phyloP scores from a whole-genome alignment of 1,284 basidiomycete genomes.

The Pterulicium gracile region DNA sequence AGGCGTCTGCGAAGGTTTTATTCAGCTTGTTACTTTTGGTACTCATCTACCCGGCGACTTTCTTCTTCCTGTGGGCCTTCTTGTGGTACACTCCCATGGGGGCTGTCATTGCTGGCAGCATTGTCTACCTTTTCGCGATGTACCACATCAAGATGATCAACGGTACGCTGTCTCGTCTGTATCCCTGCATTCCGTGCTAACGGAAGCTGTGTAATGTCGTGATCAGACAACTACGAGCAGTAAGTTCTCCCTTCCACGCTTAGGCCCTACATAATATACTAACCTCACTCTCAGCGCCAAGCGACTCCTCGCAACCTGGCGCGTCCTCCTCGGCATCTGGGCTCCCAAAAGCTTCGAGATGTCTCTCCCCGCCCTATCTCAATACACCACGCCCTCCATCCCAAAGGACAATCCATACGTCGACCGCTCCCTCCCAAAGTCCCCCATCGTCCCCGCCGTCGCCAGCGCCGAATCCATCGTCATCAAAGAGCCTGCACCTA shows the following conservation, averaged over 20 bases:
- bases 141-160: slow-evolving; percentile 78
- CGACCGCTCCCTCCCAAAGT: slow-evolving; percentile 23
- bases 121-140: slow-evolving; percentile 64
- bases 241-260: slow-evolving; percentile 36
- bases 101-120: slow-evolving; percentile 35
- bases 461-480: slow-evolving; percentile 7
- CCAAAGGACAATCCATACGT: slow-evolving; percentile 67
- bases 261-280: slow-evolving; percentile 8
- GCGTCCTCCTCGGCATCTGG: slow-evolving; percentile 86
- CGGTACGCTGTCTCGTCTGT: slow-evolving; percentile 39
- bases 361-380: slow-evolving; percentile 55
- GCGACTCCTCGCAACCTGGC: slow-evolving; percentile 80
- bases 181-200: slow-evolving; percentile 8
- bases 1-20: slow-evolving; percentile 87
- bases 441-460: slow-evolving; percentile 16
- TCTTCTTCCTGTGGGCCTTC: slow-evolving; percentile 75
- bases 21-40: slow-evolving; percentile 70
- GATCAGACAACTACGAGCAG: slow-evolving; percentile 72
- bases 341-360: slow-evolving; percentile 73
- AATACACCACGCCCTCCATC: slow-evolving; percentile 55
- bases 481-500: slow-evolving; percentile 7
- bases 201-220: slow-evolving; percentile 17
- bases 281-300: slow-evolving; percentile 43
- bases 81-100: slow-evolving; percentile 57
- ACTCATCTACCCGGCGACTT: slow-evolving; percentile 71